Conservation (phyloP, 257 asterid genomes). For the Sherardia arvensis region DNA sequence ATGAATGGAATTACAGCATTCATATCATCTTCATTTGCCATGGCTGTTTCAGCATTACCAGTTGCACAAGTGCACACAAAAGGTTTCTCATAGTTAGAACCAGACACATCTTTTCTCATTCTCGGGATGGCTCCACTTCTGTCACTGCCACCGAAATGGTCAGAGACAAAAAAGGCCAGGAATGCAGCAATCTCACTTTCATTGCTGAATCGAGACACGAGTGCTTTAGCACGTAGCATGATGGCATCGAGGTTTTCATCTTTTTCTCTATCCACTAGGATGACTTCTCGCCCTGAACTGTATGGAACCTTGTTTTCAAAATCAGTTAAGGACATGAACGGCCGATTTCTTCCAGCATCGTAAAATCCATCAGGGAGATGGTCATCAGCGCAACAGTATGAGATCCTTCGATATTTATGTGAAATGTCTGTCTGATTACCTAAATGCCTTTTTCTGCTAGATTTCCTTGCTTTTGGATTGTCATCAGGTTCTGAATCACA, state of each 20-base stretch:
- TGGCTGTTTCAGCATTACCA: slow-evolving; percentile 30
- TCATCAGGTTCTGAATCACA: slow-evolving; percentile 61
- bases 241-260: slow-evolving; percentile 82
- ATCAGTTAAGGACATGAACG: slow-evolving; percentile 52
- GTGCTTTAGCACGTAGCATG: slow-evolving; percentile 56
- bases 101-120: slow-evolving; percentile 64
- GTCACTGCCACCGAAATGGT: slow-evolving; percentile 97
- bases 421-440: slow-evolving; percentile 46
- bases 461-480: slow-evolving; percentile 76
- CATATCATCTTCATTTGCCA: slow-evolving; percentile 18
- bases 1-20: slow-evolving; percentile 29
- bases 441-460: slow-evolving; percentile 41
- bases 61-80: slow-evolving; percentile 82
- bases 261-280: slow-evolving; percentile 70
- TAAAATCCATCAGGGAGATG: slow-evolving; percentile 83
- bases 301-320: slow-evolving; percentile 44
- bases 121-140: slow-evolving; percentile 45
- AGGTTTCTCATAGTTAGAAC: slow-evolving; percentile 58
- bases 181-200: slow-evolving; percentile 50
- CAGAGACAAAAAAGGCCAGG: slow-evolving; percentile 89
- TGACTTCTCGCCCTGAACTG: slow-evolving; percentile 61
- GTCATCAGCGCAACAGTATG: slow-evolving; percentile 70
- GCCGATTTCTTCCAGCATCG: slow-evolving; percentile 93
- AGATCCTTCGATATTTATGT: slow-evolving; percentile 54
- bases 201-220: slow-evolving; percentile 46